A percentile compares a stretch with the other conserved stretches of the same genome.
These are phyloP conservation scores for Aspergillus tamarii DNA, from an alignment of 2,329 filamentous ascomycete species.

Conservation along the genomic window DNA sequence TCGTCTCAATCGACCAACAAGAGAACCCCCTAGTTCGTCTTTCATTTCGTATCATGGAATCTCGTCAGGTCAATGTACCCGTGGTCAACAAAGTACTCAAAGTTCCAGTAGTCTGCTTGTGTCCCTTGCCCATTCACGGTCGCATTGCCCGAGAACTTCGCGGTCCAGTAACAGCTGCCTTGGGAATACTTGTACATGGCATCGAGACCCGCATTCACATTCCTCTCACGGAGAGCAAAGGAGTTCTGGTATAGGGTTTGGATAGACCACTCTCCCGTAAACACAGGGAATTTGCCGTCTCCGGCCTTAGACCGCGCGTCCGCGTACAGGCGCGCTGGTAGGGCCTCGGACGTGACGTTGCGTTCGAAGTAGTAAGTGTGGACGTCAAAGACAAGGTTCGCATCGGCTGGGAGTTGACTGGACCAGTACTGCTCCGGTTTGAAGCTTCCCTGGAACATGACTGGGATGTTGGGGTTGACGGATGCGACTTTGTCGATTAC, in stretches of 20 bases:
- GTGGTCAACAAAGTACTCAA: conserved; percentile 19
- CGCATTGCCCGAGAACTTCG: conserved; percentile 22
- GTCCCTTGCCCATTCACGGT: conserved; percentile 19
- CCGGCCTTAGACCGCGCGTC: conserved; percentile 21
- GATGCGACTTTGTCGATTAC: conserved; percentile 23
- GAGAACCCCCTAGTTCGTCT: neutral
- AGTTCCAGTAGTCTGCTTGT: conserved; percentile 24
- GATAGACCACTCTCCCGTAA: conserved; percentile 31
- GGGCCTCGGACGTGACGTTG: conserved; percentile 20
- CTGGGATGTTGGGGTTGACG: conserved; percentile 22
- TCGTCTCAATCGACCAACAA: neutral
- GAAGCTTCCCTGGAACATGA: conserved; percentile 34
- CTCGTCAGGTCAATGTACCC: conserved; percentile 13
- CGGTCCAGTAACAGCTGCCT: conserved; percentile 28
- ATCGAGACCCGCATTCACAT: conserved; percentile 21
- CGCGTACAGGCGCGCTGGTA: conserved; percentile 19
- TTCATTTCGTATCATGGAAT: neutral
- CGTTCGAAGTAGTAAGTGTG: conserved; percentile 31
- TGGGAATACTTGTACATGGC: conserved; percentile 20
- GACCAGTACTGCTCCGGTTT: conserved; percentile 27
- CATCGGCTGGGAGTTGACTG: conserved; percentile 13
- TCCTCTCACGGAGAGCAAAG: conserved; percentile 19
- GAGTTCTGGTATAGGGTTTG: conserved; percentile 21
- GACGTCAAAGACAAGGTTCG: conserved; percentile 31
- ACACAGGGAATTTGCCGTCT: conserved; percentile 27